Base-by-base conservation (phyloP, 2,329 filamentous ascomycete species). In the Pyricularia grisea region DNA sequence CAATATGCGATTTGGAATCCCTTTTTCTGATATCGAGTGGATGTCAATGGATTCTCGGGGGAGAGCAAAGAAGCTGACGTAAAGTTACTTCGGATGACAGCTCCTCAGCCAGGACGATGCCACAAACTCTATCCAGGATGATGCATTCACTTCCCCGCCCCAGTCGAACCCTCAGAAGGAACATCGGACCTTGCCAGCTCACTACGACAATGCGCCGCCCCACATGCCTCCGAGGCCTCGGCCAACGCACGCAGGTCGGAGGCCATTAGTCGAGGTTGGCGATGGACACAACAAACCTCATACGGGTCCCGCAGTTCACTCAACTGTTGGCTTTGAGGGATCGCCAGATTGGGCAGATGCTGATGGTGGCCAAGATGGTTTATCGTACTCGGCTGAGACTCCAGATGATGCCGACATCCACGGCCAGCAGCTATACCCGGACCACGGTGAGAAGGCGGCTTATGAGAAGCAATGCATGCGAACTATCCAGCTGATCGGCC, bases 401-500 rank as follows among this genome's bases (percentile, higher is more conserved):
- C 27, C 28, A 17, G 70, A 67, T 11, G 67, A 36, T 27, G 9
- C 65, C 14, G 50, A 69, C 17, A 30, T 30, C 55, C 72, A 69
- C 50, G 66, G 72, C 68, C 65, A 68, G 67, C 71, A 70, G 25
- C 68, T 70, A 11, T 66, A 73, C 68, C 31, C 33, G 50, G 66
- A 73, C 14, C n/a, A 60, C 17, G 25, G 27, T 17, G 58, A n/a
- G 60, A 73, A 73, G 25, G 74, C 73, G 4, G 74, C 75, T 12
- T 79, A 75, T 68, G 77, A 82, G 69, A 76, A 78, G 42, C 75
- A 77, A 33, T 80, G 80, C 66, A 78, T 75, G 27, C 84, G 90
- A 66, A 91, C 90, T 0, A 72, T 96, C 27, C 79, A 87, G 27
- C 80, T 94, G 67, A 79, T 79, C 50, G 88, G 89, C 70, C 81